Evolutionary conservation across 2,329 filamentous ascomycete genomes (phyloP), one percentile per base, ranked within the genome.

Genomic region (Cryphonectria japonica): DNA sequence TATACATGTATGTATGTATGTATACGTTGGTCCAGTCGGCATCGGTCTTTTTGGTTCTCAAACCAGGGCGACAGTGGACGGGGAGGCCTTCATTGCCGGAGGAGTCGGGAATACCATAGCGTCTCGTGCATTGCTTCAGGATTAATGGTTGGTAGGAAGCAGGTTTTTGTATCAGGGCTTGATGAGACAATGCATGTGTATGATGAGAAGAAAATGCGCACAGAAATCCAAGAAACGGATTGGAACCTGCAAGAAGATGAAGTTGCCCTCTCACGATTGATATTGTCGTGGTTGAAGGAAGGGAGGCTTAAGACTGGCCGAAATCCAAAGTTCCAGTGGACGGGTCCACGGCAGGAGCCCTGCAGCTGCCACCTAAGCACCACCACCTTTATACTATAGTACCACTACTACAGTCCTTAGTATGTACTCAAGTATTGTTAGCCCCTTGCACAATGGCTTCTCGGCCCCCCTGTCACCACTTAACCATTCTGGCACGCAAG

Each of bases 91-190:
- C 13, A 9, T 52, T 37, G 41, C 63, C 59, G 64, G 34, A 34
- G 67, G 67, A 32, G 16, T 26, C 63, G 64, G 61, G 66, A 37
- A 69, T 52, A 71, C 64, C 60, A 71, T 67, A 69, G 69, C 69
- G 62, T 60, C 46, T 64, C 66, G 65, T 71, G 71, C 69, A 71
- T 71, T 66, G 68, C 43, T 63, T 50, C 63, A 66, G n/a, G 60
- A 7, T 16, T 46, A 43, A 66, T 41, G 61, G 37, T 39, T 39
- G 37, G 37, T 39, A 68, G 32, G 43, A 34, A 65, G 65, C 65
- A 70, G 68, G 68, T 52, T 72, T 72, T 43, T 41, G 37, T 8
- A 11, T 39, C 37, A n/a, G 50, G 34, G 8, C 50, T 67, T 52
- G 54, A 69, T 46, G 34, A 67, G 34, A 61, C n/a, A 43, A 67